Percentiles rank a stretch among this genome's conserved stretches.
These are phyloP conservation scores for Pisolithus albus DNA, from an alignment of 768 basidiomycete species.

Conservation along the genomic window DNA sequence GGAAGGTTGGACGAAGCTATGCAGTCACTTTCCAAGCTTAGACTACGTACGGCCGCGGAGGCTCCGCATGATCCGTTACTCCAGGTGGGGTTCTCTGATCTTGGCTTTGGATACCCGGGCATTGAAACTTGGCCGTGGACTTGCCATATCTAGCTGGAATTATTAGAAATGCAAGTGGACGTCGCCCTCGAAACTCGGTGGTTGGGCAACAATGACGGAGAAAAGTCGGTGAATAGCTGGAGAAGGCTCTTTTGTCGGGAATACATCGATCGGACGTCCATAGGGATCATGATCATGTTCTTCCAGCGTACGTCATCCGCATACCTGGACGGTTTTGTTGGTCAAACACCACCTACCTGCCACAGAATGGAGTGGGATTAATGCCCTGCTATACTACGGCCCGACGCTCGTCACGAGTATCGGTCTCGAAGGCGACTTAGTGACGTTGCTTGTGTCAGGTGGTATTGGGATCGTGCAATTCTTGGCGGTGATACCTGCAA, in stretches of 20 bases:
- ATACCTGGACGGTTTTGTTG: not conserved
- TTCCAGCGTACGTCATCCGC: slow-evolving; percentile 60
- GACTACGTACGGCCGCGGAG: slow-evolving; percentile 42
- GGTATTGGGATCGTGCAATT: slow-evolving; percentile 78
- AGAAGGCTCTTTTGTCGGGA: slow-evolving; percentile 44
- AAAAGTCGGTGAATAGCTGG: slow-evolving; percentile 37
- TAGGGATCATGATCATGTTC: slow-evolving; percentile 71
- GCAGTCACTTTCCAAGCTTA: slow-evolving; percentile 44
- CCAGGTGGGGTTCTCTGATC: slow-evolving; percentile 29
- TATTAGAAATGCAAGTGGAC: slow-evolving; percentile 73
- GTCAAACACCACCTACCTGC: not conserved
- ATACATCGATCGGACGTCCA: slow-evolving; percentile 55
- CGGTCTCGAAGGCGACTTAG: slow-evolving; percentile 53
- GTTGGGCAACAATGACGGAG: slow-evolving; percentile 9
- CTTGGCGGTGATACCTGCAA: slow-evolving; percentile 67
- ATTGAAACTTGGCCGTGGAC: not conserved
- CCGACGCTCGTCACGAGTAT: slow-evolving; percentile 62
- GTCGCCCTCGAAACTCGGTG: slow-evolving; percentile 43
- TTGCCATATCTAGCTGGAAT: slow-evolving; percentile 44
- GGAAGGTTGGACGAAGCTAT: slow-evolving; percentile 55
- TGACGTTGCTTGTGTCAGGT: slow-evolving; percentile 63
- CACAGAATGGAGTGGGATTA: slow-evolving; percentile 83
- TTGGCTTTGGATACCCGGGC: not conserved
- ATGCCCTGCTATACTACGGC: slow-evolving; percentile 77
- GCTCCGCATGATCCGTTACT: slow-evolving; percentile 43